These are phyloP conservation scores for Cytospora leucostoma DNA, from an alignment of 2,329 filamentous ascomycete species.

Conservation along the genomic window DNA sequence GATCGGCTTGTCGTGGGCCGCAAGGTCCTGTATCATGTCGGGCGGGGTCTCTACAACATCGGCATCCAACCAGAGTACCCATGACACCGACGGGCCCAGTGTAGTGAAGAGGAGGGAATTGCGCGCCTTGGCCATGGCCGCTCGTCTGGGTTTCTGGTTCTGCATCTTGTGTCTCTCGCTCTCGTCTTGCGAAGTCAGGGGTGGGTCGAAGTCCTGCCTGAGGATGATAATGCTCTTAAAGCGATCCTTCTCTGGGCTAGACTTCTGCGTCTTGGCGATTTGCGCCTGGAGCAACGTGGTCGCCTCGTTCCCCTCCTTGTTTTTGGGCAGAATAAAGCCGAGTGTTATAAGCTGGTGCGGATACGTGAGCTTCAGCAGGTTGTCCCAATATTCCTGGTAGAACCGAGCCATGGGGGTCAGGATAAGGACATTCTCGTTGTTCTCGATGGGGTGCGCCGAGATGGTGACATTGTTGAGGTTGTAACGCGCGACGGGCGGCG, in stretches of 20 bases:
- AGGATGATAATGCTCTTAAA: slow-evolving; percentile 95
- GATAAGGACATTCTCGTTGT: slow-evolving; percentile 84
- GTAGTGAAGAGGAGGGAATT: slow-evolving; percentile 97
- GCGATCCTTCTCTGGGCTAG: slow-evolving; percentile 72
- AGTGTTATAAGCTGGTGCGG: slow-evolving; percentile 93
- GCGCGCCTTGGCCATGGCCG: slow-evolving; percentile 89
- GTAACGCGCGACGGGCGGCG: slow-evolving; percentile 89
- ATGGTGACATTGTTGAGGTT: slow-evolving; percentile 94
- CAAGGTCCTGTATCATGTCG: slow-evolving; percentile 87
- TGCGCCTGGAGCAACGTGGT: slow-evolving; percentile 80
- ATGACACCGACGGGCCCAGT: slow-evolving; percentile 84
- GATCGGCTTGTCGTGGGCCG: slow-evolving; percentile 82
- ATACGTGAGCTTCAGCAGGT: slow-evolving; percentile 79
- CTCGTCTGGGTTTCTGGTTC: slow-evolving; percentile 83
- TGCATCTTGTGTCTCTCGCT: slow-evolving; percentile 86
- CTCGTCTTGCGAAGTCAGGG: slow-evolving; percentile 79
- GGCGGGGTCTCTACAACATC: slow-evolving; percentile 89
- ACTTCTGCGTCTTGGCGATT: slow-evolving; percentile 80
- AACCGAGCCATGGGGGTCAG: slow-evolving; percentile 92
- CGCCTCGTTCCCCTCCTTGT: slow-evolving; percentile 85
- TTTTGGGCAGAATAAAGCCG: slow-evolving; percentile 95
- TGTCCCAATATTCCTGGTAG: slow-evolving; percentile 95
- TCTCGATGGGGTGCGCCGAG: slow-evolving; percentile 71
- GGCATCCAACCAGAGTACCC: slow-evolving; percentile 94
- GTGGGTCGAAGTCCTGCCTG: slow-evolving; percentile 89